Evolutionary conservation across 2,329 filamentous ascomycete species (phyloP).

Genomic region (Scopulariopsis brevicaulis): DNA sequence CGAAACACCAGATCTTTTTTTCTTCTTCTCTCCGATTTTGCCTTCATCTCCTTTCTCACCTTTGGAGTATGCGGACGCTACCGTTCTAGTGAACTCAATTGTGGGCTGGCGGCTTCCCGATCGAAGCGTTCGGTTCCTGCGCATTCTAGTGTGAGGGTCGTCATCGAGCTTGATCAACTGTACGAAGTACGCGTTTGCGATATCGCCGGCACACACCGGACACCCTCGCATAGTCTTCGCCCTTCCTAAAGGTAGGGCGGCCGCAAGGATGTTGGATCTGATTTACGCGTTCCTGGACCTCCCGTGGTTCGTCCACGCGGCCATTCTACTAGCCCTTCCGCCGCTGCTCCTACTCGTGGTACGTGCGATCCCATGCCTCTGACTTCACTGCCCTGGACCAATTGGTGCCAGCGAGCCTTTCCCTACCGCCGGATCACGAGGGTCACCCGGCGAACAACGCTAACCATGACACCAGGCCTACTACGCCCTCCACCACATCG

Average conservation of each 20-base stretch:
- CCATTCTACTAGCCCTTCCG: neutral
- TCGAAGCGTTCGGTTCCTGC: neutral
- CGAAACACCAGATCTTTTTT: neutral
- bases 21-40: neutral
- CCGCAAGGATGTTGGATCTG: neutral
- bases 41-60: neutral
- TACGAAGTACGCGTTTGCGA: neutral
- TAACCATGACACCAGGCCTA: neutral
- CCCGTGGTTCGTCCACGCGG: constrained; percentile 1
- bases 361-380: neutral
- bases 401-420: too few relatives aligned
- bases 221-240: neutral
- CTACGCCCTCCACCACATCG: constrained; percentile 58
- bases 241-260: neutral
- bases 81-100: neutral
- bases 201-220: neutral
- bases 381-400: neutral
- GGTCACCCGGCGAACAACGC: too few relatives aligned
- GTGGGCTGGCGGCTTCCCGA: neutral
- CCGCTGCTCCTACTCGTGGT: neutral
- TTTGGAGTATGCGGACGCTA: neutral
- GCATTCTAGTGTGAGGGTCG: neutral
- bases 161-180: too few relatives aligned
- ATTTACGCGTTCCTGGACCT: neutral
- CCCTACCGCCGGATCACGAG: too few relatives aligned